Percentiles rank a stretch among this genome's conserved stretches.
These are phyloP conservation scores for Phytophthora pseudosyringae DNA, from an alignment of 352 stramenopile species.

Conservation along the genomic window DNA sequence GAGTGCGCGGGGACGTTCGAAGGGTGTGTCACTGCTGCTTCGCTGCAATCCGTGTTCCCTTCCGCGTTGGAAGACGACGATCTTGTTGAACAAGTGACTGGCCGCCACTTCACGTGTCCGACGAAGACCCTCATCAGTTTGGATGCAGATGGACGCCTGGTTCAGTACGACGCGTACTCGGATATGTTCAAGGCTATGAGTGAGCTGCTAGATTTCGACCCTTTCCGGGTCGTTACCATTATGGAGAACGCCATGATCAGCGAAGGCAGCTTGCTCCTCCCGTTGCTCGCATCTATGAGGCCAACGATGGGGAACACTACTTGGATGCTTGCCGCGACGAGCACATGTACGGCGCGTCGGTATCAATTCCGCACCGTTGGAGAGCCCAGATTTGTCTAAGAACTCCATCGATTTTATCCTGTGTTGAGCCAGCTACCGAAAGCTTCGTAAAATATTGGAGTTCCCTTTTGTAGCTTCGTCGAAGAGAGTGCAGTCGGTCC, in stretches of 20 bases:
- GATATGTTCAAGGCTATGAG: constrained; percentile 36
- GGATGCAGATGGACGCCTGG: constrained; percentile 18
- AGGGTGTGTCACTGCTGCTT: constrained; percentile 12
- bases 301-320: neutral
- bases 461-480: no score
- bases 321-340: neutral
- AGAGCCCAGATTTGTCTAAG: neutral
- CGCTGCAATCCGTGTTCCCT: constrained; percentile 24
- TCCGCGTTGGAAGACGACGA: constrained; percentile 8
- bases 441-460: no score
- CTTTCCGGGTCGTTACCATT: constrained; percentile 10
- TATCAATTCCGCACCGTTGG: no score
- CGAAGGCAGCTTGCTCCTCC: constrained; percentile 27
- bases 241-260: constrained; percentile 33
- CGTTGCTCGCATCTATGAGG: no score
- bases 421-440: neutral
- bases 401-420: constrained; percentile 1
- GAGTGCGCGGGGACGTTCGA: constrained; percentile 28
- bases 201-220: constrained; percentile 16
- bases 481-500: no score
- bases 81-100: constrained; percentile 13
- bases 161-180: constrained; percentile 35
- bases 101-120: constrained; percentile 14
- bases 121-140: constrained; percentile 39
- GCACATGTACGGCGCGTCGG: neutral